phyloP scores from a whole-genome alignment of 768 basidiomycete species.

The Cystoderma amianthinum region DNA sequence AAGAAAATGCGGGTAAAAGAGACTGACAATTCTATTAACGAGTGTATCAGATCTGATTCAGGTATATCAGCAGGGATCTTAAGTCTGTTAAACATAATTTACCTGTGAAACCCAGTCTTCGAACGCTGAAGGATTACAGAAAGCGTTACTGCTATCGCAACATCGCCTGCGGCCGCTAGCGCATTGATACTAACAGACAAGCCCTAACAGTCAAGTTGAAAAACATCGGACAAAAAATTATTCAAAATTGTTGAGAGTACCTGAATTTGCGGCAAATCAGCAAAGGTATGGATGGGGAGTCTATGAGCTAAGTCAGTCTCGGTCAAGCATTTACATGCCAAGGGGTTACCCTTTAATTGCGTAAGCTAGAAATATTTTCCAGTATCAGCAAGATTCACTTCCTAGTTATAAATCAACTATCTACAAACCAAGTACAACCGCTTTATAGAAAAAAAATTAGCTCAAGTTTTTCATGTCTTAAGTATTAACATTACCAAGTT shows the following conservation, averaged over 20 bases:
- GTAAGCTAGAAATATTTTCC: too few species aligned
- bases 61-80: neutral
- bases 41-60: conserved; percentile 34
- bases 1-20: neutral
- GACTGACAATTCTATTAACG: conserved; percentile 32
- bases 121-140: conserved; percentile 33
- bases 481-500: conserved; percentile 29
- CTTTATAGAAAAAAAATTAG: too few species aligned
- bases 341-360: too few species aligned
- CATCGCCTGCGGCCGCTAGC: conserved; percentile 36
- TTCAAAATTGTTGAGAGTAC: too few species aligned
- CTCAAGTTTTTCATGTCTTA: too few species aligned
- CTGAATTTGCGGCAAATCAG: conserved; percentile 27
- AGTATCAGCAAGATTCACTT: too few species aligned
- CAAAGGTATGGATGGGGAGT: conserved; percentile 26
- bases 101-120: conserved; percentile 43
- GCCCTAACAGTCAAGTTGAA: too few species aligned
- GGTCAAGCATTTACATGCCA: too few species aligned
- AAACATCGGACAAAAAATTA: too few species aligned
- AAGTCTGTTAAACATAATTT: neutral
- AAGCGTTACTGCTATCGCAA: conserved; percentile 36
- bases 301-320: too few species aligned
- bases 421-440: too few species aligned
- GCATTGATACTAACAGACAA: conserved; percentile 38
- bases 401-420: too few species aligned